Conservation (phyloP, 305 asterid species). For the Coffea humblotiana region DNA sequence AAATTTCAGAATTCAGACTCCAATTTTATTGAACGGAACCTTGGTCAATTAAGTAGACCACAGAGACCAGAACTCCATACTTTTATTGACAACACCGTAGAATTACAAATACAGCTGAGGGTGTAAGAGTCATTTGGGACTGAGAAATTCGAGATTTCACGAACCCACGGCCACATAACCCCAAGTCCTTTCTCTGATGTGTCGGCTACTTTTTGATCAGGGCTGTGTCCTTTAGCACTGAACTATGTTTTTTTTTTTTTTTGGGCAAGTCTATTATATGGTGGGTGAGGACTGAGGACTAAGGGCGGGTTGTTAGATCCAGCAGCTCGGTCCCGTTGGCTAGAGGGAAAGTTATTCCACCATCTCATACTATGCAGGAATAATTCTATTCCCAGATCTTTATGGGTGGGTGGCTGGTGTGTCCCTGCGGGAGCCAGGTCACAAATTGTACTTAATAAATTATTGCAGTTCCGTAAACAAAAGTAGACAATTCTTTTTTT, state of each 20-base stretch:
- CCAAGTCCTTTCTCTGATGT: slow-evolving; percentile 10
- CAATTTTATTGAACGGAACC: too few relatives aligned
- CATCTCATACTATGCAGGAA: neutral
- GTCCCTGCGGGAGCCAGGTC: too few relatives aligned
- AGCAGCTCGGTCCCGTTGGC: neutral
- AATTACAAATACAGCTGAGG: neutral
- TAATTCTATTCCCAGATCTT: slow-evolving; percentile 8
- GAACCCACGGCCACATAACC: neutral
- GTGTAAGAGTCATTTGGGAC: neutral
- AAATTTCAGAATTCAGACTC: too few relatives aligned
- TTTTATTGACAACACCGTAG: too few relatives aligned
- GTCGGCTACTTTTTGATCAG: slow-evolving; percentile 27
- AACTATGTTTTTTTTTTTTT: neutral
- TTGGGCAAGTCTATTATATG: neutral
- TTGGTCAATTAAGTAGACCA: too few relatives aligned
- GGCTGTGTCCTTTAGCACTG: slow-evolving; percentile 20
- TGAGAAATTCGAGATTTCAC: neutral
- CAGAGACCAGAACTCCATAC: too few relatives aligned
- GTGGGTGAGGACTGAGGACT: neutral
- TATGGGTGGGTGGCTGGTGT: too few relatives aligned
- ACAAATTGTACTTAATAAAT: too few relatives aligned
- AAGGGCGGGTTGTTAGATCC: neutral
- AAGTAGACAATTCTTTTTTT: too few relatives aligned
- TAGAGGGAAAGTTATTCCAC: slow-evolving; percentile 13
- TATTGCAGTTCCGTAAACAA: too few relatives aligned